Percentiles rank a stretch among this genome's conserved stretches.
These are phyloP conservation scores for Eimeria falciformis DNA, from an alignment of 169 alveolate genomes.

Conservation along the genomic window DNA sequence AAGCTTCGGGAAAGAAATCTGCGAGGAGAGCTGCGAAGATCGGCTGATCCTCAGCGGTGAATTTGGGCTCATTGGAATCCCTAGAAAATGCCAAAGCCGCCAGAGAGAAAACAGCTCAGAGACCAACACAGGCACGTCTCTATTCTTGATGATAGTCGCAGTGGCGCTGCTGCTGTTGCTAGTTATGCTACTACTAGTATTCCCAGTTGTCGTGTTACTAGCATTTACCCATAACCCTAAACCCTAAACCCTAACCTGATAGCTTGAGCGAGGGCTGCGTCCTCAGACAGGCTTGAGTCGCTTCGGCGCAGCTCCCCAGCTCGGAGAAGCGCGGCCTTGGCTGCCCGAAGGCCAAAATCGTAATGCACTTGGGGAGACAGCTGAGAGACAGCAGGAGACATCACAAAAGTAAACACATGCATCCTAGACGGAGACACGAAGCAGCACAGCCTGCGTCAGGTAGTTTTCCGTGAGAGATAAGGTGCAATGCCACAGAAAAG, in stretches of 20 bases:
- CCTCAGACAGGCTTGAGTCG: conserved; percentile 94
- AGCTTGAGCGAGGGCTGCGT: conserved; percentile 96
- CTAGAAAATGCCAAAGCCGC: conserved; percentile 1
- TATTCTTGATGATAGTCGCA: too few relatives aligned
- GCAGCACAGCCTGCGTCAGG: too few relatives aligned
- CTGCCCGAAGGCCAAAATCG: conserved; percentile 98
- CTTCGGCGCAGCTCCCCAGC: conserved; percentile 97
- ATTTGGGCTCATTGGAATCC: conserved; percentile 96
- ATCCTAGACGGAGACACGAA: too few relatives aligned
- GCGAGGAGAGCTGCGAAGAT: conserved; percentile 94
- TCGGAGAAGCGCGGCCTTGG: conserved; percentile 94
- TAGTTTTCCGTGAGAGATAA: too few relatives aligned
- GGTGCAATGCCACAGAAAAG: too few relatives aligned
- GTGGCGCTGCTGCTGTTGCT: too few relatives aligned
- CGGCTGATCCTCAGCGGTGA: conserved; percentile 91
- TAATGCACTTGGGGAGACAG: conserved; percentile 95
- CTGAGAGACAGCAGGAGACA: too few relatives aligned
- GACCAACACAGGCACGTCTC: too few relatives aligned
- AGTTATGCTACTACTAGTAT: too few relatives aligned
- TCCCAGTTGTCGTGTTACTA: too few relatives aligned
- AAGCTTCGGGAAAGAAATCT: conserved; percentile 93
- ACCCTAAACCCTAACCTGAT: conserved; percentile 83
- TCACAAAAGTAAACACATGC: too few relatives aligned
- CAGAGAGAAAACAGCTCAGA: too few relatives aligned
- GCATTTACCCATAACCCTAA: conserved; percentile 47